A percentile compares a stretch with the other conserved stretches of the same genome.
phyloP scores from a whole-genome alignment of 1,139 yeast species.

The Debaryomycetaceae sp. region DNA sequence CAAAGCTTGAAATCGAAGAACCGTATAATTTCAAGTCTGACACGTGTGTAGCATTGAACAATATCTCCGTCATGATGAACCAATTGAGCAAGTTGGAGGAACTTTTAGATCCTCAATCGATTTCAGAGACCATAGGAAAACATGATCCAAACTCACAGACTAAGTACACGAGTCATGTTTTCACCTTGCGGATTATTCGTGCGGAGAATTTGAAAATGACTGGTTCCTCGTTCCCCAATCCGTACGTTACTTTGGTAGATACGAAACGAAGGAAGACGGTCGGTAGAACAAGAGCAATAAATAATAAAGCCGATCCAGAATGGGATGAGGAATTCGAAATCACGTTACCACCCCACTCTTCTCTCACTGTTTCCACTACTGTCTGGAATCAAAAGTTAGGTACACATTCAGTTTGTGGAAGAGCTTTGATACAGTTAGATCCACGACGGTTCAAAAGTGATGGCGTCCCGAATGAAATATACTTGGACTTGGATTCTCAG shows the following conservation, averaged over 20 bases:
- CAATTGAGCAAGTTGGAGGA: conserved; percentile 61
- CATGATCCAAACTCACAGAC: conserved; percentile 29
- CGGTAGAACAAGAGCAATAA: conserved; percentile 68
- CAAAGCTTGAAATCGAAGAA: conserved; percentile 39
- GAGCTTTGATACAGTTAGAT: conserved; percentile 60
- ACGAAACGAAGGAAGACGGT: conserved; percentile 53
- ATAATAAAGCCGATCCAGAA: conserved; percentile 63
- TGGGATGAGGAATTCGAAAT: conserved; percentile 91
- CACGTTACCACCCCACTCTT: conserved; percentile 37
- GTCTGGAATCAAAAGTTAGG: conserved; percentile 71
- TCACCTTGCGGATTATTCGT: conserved; percentile 60
- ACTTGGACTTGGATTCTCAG: conserved; percentile 63
- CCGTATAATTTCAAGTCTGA: conserved; percentile 60
- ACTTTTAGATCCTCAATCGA: conserved; percentile 56
- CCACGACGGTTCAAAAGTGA: conserved; percentile 64
- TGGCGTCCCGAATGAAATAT: conserved; percentile 62
- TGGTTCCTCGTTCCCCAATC: conserved; percentile 44
- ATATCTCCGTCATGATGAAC: conserved; percentile 59
- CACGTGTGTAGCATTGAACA: conserved; percentile 75
- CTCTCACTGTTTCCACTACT: conserved; percentile 49
- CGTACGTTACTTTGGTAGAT: conserved; percentile 69
- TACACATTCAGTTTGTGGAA: conserved; percentile 67
- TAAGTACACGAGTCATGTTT: conserved; percentile 50
- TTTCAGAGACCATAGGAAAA: conserved; percentile 45
- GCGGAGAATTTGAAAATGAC: conserved; percentile 64